Conservation (phyloP, 2,329 filamentous ascomycete species). For the Ophiostoma pallidulum region DNA sequence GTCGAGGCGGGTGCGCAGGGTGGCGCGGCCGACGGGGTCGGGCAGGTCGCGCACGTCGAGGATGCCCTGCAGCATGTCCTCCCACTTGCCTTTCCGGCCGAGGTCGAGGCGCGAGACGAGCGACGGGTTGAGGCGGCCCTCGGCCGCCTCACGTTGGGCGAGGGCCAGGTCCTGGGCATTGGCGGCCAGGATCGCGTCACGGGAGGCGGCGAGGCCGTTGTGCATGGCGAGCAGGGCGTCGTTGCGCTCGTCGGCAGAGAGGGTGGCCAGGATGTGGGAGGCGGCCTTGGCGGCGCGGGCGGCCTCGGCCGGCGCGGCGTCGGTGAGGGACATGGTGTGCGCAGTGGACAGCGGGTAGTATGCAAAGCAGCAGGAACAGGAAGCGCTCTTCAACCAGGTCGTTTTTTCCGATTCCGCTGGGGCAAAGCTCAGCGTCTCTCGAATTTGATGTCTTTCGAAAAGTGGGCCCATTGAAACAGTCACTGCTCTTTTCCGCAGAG, state of each 20-base stretch:
- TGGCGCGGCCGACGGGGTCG: constrained; percentile 83
- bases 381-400: no score
- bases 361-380: no score
- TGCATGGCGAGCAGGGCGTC: constrained; percentile 77
- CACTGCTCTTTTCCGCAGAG: no score
- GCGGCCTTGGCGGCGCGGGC: constrained; percentile 71
- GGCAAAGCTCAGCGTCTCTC: no score
- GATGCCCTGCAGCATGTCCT: constrained; percentile 95
- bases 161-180: constrained; percentile 74
- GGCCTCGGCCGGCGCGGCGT: constrained; percentile 67
- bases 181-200: constrained; percentile 70
- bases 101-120: constrained; percentile 84
- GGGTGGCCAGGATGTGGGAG: constrained; percentile 72
- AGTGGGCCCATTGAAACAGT: neutral
- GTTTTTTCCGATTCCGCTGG: no score
- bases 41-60: constrained; percentile 74
- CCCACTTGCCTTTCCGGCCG: constrained; percentile 79
- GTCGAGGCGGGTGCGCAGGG: constrained; percentile 75
- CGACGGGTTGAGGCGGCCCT: constrained; percentile 69
- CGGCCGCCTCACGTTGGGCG: constrained; percentile 58
- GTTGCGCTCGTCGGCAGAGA: constrained; percentile 69
- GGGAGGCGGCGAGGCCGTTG: constrained; percentile 58
- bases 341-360: no score
- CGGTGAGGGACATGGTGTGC: constrained; percentile 72
- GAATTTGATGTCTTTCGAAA: no score